Percentiles rank a stretch among this genome's conserved stretches.
Evolutionary conservation across 495 filamentous ascomycete genomes (phyloP).

Genomic region (Daldinia caldariorum): DNA sequence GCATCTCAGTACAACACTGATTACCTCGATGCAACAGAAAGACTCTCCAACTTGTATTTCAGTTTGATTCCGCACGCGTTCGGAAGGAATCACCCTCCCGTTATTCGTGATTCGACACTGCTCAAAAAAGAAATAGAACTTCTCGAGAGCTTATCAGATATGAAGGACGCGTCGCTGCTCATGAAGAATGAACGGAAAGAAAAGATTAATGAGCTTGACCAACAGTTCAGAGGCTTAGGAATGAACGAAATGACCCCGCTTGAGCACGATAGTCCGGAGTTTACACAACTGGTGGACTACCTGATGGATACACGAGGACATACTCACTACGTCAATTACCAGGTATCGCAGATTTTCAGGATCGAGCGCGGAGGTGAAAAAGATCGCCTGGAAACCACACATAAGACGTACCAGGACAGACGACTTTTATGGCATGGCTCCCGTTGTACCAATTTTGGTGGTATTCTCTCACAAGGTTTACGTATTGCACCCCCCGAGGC

Average conservation of each 20-base stretch:
- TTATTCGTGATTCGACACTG: constrained; percentile 62
- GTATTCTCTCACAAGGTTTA: constrained; percentile 84
- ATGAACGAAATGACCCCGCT: constrained; percentile 81
- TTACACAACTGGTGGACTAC: constrained; percentile 69
- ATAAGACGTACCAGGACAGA: constrained; percentile 60
- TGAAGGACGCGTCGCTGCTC: constrained; percentile 82
- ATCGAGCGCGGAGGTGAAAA: constrained; percentile 79
- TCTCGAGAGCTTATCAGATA: constrained; percentile 79
- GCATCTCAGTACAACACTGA: constrained; percentile 56
- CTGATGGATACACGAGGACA: constrained; percentile 68
- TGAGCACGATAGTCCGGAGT: constrained; percentile 67
- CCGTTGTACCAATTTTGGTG: constrained; percentile 80
- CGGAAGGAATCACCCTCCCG: constrained; percentile 74
- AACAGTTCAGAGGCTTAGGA: constrained; percentile 73
- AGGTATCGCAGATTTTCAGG: constrained; percentile 82
- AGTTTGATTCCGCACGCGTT: constrained; percentile 84
- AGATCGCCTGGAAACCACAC: constrained; percentile 70
- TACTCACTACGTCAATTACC: constrained; percentile 68
- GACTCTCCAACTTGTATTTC: constrained; percentile 79
- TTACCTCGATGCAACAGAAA: constrained; percentile 58
- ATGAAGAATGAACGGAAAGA: constrained; percentile 69
- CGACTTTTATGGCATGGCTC: constrained; percentile 88
- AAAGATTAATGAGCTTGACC: constrained; percentile 70
- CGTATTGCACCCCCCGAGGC: constrained; percentile 88
- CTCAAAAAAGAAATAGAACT: constrained; percentile 80